These are phyloP conservation scores for Climacium dendroides DNA, from an alignment of 225 moss, liverwort and hornwort species.

Conservation along the genomic window DNA sequence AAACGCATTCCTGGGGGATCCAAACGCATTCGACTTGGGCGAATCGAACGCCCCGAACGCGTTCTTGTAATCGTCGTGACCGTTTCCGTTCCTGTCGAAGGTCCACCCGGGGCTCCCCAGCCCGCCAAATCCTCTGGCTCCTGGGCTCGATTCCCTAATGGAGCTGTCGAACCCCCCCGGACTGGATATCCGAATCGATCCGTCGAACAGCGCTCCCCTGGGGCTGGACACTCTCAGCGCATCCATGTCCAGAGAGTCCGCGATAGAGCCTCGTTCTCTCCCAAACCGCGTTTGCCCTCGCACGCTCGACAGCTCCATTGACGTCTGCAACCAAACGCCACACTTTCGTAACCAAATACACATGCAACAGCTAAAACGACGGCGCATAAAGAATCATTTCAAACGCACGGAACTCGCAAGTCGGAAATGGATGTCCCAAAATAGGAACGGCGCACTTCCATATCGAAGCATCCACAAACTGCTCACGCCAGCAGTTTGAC, in stretches of 20 bases:
- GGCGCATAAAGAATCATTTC: background rate
- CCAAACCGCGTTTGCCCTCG: slow-evolving; percentile 32
- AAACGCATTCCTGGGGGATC: slow-evolving; percentile 33
- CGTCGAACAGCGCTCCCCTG: slow-evolving; percentile 35
- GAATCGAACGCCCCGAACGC: slow-evolving; percentile 43
- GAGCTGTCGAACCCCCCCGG: slow-evolving; percentile 45
- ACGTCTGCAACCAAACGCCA: slow-evolving; percentile 13
- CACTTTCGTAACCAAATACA: background rate
- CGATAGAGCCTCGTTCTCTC: slow-evolving; percentile 26
- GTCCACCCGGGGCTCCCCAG: slow-evolving; percentile 41
- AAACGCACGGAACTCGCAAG: background rate
- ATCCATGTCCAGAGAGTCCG: slow-evolving; percentile 31
- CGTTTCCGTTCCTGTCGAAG: slow-evolving; percentile 38
- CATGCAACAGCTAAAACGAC: background rate
- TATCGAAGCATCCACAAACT: background rate
- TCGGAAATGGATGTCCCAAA: background rate
- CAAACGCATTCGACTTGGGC: slow-evolving; percentile 36
- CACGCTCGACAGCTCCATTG: slow-evolving; percentile 19
- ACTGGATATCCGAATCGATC: slow-evolving; percentile 41
- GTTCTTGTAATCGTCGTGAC: slow-evolving; percentile 39
- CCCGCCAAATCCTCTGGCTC: slow-evolving; percentile 35
- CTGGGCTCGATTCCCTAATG: slow-evolving; percentile 38
- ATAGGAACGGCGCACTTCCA: background rate
- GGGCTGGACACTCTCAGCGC: slow-evolving; percentile 37
- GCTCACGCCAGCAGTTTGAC: background rate